phyloP scores from a whole-genome alignment of 257 asterid genomes.

The Echites panduratus region DNA sequence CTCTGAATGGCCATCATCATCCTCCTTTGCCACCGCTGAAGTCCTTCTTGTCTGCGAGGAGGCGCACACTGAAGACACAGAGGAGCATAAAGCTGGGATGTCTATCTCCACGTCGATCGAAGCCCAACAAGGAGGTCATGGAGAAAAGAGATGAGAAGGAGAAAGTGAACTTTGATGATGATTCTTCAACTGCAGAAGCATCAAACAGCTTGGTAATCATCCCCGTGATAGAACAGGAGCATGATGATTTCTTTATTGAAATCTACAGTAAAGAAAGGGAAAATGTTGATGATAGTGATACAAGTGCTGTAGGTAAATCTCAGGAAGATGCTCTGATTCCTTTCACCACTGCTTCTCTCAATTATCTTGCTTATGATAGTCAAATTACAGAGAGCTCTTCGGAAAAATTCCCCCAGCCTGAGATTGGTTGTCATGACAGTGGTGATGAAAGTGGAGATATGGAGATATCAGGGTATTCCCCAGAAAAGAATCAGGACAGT shows the following conservation, averaged over 20 bases:
- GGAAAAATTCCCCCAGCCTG: conserved; percentile 7
- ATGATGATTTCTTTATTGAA: conserved; percentile 42
- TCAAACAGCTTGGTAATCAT: neutral
- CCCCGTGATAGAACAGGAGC: conserved; percentile 26
- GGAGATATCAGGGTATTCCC: neutral
- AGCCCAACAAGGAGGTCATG: conserved; percentile 7
- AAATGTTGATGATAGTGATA: conserved; percentile 5
- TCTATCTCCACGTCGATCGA: conserved; percentile 41
- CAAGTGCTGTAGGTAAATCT: too few relatives aligned
- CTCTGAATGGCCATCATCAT: conserved; percentile 85
- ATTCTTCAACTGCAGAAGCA: conserved; percentile 13
- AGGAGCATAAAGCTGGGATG: conserved; percentile 45
- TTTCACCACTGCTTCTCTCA: too few relatives aligned
- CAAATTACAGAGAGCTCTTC: conserved; percentile 1
- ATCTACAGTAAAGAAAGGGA: conserved; percentile 35
- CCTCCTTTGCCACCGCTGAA: conserved; percentile 61
- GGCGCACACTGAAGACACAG: conserved; percentile 55
- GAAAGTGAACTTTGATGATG: conserved; percentile 11
- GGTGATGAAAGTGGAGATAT: conserved; percentile 14
- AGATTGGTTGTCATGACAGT: conserved; percentile 13
- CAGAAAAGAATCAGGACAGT: conserved; percentile 14
- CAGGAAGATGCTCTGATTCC: too few relatives aligned
- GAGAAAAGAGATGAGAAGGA: neutral
- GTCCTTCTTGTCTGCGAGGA: conserved; percentile 55
- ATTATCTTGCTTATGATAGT: conserved; percentile 1